Base-by-base conservation (phyloP, 2,329 filamentous ascomycete species). In the Keithomyces neogunnii region DNA sequence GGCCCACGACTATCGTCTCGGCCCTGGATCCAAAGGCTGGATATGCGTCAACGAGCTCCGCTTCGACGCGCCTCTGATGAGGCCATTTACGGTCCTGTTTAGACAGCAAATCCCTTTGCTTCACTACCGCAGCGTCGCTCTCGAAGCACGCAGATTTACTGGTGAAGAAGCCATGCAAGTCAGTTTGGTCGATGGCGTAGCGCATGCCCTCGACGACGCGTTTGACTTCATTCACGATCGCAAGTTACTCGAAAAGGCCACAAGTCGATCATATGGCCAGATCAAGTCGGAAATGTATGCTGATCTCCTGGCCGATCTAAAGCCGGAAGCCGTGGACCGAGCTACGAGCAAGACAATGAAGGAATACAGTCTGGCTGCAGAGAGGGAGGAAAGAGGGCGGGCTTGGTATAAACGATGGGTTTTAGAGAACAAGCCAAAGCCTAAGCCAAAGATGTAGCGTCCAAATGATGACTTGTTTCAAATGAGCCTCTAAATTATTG, bases 1-100 rank as follows among this genome's bases (percentile, higher is more conserved):
- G 79, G 82, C 87, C 69, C 88, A 92, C 69, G 88, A 93, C 70
- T 93, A 93, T 71, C 80, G 88, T 29, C 75, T 92, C 58, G 86
- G 88, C 71, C 86, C 86, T 62, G 78, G 84, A 0, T 62, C 74
- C 2, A 74, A 78, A 19, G 88, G 88, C 10, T 90, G 82, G 67
- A 66, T 88, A 39, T 92, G 88, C 67, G 70, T 92, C 58, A 91
- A 92, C 66, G 88, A 93, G 71, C 74, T 92, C 13, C 83, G 89
- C 57, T 85, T 92, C 55, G 88, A 88, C 47, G 84, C 84, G 1
- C 80, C 84, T n/a, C 76, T 93, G 33, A 78, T 82, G 57, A 76
- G 86, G 2, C 75, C 86, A 52, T 89, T 93, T 85, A 79, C 78
- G 50, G 73, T 75, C 46, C 78, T 93, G 56, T 91, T 93, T 71